Evolutionary conservation across 768 basidiomycete genomes (phyloP).

Genomic region (Tricholoma saponaceum): DNA sequence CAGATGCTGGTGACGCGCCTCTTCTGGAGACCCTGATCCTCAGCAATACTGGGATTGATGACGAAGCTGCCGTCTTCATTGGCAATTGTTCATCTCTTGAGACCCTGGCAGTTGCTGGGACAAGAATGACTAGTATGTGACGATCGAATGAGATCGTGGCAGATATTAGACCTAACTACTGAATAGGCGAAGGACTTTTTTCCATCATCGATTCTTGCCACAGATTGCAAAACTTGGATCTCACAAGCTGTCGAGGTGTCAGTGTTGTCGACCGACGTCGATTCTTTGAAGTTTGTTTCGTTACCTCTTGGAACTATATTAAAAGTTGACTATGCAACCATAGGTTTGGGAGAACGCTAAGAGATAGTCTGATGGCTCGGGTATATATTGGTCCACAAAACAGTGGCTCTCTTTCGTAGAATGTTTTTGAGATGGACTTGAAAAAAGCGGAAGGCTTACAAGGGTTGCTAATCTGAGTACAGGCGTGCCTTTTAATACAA

Average conservation of each 20-base stretch:
- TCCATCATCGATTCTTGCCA: slow-evolving; percentile 54
- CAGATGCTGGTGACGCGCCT: slow-evolving; percentile 26
- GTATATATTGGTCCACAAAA: background rate
- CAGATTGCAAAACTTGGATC: slow-evolving; percentile 48
- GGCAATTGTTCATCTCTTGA: slow-evolving; percentile 45
- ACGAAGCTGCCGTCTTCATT: slow-evolving; percentile 49
- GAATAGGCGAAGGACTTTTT: slow-evolving; percentile 49
- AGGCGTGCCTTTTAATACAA: no score
- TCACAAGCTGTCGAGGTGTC: slow-evolving; percentile 67
- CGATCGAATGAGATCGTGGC: background rate
- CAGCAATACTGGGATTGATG: slow-evolving; percentile 60
- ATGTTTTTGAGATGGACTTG: no score
- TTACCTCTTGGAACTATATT: background rate
- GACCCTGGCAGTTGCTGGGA: slow-evolving; percentile 50
- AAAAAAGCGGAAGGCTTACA: background rate
- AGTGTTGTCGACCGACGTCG: slow-evolving; percentile 53
- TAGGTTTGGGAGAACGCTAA: slow-evolving; percentile 28
- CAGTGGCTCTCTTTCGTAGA: background rate
- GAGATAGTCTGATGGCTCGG: background rate
- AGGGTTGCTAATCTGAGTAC: no score
- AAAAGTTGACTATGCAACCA: slow-evolving; percentile 1
- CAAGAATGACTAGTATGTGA: slow-evolving; percentile 54
- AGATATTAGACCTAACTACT: background rate
- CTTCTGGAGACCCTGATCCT: slow-evolving; percentile 46
- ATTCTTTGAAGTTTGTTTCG: slow-evolving; percentile 55